Conservation (phyloP, 306 rosid species). For the Potentilla sterilis region DNA sequence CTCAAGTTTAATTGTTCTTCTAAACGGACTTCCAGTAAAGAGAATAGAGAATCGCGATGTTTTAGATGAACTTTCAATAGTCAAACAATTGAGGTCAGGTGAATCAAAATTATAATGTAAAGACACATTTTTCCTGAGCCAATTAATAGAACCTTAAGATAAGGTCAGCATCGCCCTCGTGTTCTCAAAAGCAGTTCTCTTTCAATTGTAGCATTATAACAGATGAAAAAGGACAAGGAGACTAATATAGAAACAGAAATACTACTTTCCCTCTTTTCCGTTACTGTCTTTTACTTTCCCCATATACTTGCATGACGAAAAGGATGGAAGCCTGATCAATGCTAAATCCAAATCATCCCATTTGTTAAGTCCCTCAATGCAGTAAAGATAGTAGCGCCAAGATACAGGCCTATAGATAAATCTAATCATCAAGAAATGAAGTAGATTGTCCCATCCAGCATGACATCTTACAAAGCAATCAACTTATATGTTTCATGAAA, state of each 20-base stretch:
- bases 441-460: neutral
- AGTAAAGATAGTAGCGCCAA: neutral
- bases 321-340: neutral
- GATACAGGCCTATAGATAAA: neutral
- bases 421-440: neutral
- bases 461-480: neutral
- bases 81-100: neutral
- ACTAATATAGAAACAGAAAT: neutral
- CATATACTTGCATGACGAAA: constrained; percentile 1
- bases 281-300: neutral
- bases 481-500: neutral
- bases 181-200: neutral
- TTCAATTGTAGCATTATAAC: neutral
- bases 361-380: constrained; percentile 5
- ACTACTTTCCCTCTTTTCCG: neutral
- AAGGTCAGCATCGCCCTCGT: neutral
- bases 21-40: neutral
- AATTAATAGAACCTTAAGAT: neutral
- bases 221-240: neutral
- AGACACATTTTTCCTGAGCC: neutral
- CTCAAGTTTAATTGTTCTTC: neutral
- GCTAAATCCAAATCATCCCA: constrained; percentile 1
- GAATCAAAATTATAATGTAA: neutral
- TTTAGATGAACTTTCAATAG: neutral
- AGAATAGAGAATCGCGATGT: neutral